Percentiles rank a stretch among this genome's conserved stretches.
Conservation (phyloP, 176 grass and related monocot species). For the Ensete ventricosum region DNA sequence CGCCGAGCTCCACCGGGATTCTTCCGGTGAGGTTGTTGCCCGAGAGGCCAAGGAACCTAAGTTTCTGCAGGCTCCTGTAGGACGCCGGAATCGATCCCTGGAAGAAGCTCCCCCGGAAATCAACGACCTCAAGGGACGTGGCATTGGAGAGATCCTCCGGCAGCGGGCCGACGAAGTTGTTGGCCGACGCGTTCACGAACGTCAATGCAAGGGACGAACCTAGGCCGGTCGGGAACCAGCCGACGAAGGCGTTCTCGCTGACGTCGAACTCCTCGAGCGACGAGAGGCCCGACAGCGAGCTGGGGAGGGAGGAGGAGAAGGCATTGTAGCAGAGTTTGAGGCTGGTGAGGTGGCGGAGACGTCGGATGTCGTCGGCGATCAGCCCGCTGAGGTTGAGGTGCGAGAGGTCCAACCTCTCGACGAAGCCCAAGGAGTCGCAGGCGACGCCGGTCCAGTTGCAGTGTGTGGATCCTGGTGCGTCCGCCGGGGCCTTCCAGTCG, state of each 20-base stretch:
- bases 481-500: slow-evolving; percentile 38
- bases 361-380: slow-evolving; percentile 37
- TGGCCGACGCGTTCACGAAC: slow-evolving; percentile 54
- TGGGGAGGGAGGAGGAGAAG: slow-evolving; percentile 54
- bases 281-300: slow-evolving; percentile 40
- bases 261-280: slow-evolving; percentile 56
- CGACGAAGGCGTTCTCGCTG: slow-evolving; percentile 62
- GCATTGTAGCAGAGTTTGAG: slow-evolving; percentile 76
- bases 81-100: slow-evolving; percentile 44
- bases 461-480: slow-evolving; percentile 22
- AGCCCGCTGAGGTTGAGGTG: slow-evolving; percentile 61
- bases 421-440: slow-evolving; percentile 41
- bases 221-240: slow-evolving; percentile 66
- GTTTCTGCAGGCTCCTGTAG: slow-evolving; percentile 55
- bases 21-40: slow-evolving; percentile 84
- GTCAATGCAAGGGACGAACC: slow-evolving; percentile 38
- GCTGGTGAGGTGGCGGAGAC: slow-evolving; percentile 29
- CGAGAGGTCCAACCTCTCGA: slow-evolving; percentile 50
- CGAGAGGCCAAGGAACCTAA: slow-evolving; percentile 75
- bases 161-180: slow-evolving; percentile 66
- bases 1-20: slow-evolving; percentile 65
- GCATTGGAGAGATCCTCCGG: slow-evolving; percentile 62
- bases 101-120: slow-evolving; percentile 82
- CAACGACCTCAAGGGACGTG: slow-evolving; percentile 52
- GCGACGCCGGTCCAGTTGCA: slow-evolving; percentile 64